Evolutionary conservation across 2,329 filamentous ascomycete genomes (phyloP).

Genomic region (Neospermospora avenae): DNA sequence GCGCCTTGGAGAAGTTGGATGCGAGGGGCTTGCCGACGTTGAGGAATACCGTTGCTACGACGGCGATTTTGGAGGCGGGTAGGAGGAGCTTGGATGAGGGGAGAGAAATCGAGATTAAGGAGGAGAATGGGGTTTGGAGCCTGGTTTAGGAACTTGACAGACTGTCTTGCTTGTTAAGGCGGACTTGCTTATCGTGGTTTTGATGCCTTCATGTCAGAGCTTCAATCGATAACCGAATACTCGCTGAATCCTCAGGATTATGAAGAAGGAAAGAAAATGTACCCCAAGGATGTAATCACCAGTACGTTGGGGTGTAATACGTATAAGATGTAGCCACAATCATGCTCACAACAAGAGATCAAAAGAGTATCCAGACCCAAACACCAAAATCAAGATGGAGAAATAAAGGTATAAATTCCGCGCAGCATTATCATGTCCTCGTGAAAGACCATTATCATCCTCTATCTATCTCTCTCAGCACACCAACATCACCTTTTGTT

Average conservation of each 20-base stretch:
- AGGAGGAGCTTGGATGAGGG: constrained; percentile 80
- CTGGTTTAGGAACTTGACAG: constrained; percentile 40
- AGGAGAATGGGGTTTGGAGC: constrained; percentile 64
- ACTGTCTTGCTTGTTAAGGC: neutral
- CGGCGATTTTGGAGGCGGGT: constrained; percentile 86
- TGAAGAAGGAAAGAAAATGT: too few relatives aligned
- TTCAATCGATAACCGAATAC: too few relatives aligned
- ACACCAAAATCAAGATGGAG: neutral
- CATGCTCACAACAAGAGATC: neutral
- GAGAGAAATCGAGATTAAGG: constrained; percentile 70
- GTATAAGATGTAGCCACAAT: too few relatives aligned
- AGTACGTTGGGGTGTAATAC: too few relatives aligned
- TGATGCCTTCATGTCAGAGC: too few relatives aligned
- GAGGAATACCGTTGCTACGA: constrained; percentile 85
- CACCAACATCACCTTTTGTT: neutral
- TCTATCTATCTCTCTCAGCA: too few relatives aligned
- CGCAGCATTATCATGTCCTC: too few relatives aligned
- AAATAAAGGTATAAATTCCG: too few relatives aligned
- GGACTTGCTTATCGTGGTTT: neutral
- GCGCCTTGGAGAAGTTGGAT: constrained; percentile 74
- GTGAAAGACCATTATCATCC: too few relatives aligned
- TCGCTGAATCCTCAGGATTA: too few relatives aligned
- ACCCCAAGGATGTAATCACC: too few relatives aligned
- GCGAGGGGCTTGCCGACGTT: constrained; percentile 78
- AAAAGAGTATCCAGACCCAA: neutral